These are phyloP conservation scores for Tephrocybe rancida DNA, from an alignment of 768 basidiomycete genomes.

Conservation along the genomic window DNA sequence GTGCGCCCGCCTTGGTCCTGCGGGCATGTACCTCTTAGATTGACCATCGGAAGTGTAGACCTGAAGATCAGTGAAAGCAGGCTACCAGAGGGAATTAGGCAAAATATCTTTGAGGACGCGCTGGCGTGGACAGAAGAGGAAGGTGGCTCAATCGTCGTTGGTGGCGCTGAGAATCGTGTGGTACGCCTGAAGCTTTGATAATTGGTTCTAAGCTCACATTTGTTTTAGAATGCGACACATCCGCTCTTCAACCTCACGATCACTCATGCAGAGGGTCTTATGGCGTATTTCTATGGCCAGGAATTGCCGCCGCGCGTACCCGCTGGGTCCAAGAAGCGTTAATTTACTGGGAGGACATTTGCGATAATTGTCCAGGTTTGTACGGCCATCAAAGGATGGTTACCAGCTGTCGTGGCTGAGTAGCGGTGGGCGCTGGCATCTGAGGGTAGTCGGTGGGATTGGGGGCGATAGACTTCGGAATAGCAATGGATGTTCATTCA, in stretches of 20 bases:
- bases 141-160: conserved; percentile 55
- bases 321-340: too few species aligned
- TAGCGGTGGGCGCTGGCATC: too few species aligned
- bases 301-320: conserved; percentile 35
- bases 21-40: background rate
- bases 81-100: conserved; percentile 20
- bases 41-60: conserved; percentile 22
- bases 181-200: conserved; percentile 37
- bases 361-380: too few species aligned
- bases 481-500: too few species aligned
- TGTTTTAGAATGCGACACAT: conserved; percentile 74
- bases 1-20: conserved; percentile 5
- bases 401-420: too few species aligned
- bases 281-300: conserved; percentile 77
- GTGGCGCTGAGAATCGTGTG: conserved; percentile 63
- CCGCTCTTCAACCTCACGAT: conserved; percentile 78
- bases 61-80: conserved; percentile 36
- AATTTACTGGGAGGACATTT: too few species aligned
- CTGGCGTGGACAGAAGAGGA: conserved; percentile 73
- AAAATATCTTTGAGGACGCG: conserved; percentile 49
- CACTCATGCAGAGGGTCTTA: conserved; percentile 65
- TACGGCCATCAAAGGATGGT: too few species aligned
- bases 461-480: too few species aligned
- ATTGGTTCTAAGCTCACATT: background rate
- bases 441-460: too few species aligned